These are phyloP conservation scores for Puccinia triticina DNA, from an alignment of 1,284 basidiomycete species.

Conservation along the genomic window DNA sequence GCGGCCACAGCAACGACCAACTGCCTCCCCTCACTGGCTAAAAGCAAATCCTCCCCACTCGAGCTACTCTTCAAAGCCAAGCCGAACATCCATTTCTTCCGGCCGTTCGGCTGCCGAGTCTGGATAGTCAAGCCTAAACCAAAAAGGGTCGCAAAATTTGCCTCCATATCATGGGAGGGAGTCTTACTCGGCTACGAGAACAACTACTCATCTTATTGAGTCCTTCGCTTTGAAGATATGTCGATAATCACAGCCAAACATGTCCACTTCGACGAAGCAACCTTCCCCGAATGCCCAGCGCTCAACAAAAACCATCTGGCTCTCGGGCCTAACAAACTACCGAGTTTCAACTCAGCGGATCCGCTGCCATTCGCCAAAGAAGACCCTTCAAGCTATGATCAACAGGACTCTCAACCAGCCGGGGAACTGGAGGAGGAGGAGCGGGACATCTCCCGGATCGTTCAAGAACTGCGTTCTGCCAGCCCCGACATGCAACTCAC, in stretches of 20 bases:
- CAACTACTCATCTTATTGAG: neutral
- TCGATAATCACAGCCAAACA: neutral
- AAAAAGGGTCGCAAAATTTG: too few relatives aligned
- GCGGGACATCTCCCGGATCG: too few relatives aligned
- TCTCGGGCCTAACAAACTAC: neutral
- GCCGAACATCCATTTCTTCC: too few relatives aligned
- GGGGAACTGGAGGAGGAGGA: too few relatives aligned
- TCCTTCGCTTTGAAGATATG: neutral
- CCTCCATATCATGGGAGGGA: constrained; percentile 9
- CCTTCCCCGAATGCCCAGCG: neutral
- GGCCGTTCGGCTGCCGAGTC: too few relatives aligned
- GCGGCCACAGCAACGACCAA: neutral
- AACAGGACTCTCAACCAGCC: too few relatives aligned
- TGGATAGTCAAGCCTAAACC: too few relatives aligned
- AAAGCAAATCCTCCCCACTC: too few relatives aligned
- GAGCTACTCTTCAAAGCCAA: too few relatives aligned
- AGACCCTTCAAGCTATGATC: too few relatives aligned
- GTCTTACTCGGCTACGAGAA: neutral
- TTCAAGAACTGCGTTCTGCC: too few relatives aligned
- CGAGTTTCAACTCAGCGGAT: neutral
- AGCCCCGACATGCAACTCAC: too few relatives aligned
- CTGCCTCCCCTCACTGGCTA: neutral
- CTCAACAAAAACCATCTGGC: neutral
- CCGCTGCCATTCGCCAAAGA: neutral
- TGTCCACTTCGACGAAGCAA: neutral